Percentiles rank a stretch among this genome's conserved stretches.
Conservation (phyloP, 2,329 filamentous ascomycete species). For the Arachnomyces sp. region DNA sequence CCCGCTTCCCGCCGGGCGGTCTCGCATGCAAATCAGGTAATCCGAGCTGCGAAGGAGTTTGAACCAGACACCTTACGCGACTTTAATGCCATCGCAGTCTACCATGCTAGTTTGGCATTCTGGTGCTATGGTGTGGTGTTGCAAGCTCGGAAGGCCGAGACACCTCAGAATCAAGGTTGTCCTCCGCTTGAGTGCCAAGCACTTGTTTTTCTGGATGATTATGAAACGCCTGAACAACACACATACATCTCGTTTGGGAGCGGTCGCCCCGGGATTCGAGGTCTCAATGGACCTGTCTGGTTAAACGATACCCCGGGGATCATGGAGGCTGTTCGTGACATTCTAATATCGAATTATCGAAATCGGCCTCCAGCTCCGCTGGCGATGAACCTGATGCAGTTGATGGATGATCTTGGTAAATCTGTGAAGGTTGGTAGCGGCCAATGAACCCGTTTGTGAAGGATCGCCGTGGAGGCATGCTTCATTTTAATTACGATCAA, state of each 20-base stretch:
- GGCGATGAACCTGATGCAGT: conserved; percentile 58
- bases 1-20: conserved; percentile 37
- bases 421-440: too few species aligned
- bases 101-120: conserved; percentile 60
- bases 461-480: too few species aligned
- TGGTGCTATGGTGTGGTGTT: conserved; percentile 62
- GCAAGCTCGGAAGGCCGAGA: conserved; percentile 32
- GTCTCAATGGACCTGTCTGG: conserved; percentile 23
- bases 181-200: conserved; percentile 13
- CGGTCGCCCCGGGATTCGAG: conserved; percentile 46
- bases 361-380: conserved; percentile 48
- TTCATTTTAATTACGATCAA: too few species aligned
- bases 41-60: conserved; percentile 53
- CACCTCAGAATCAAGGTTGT: conserved; percentile 17
- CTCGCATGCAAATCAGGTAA: conserved; percentile 61
- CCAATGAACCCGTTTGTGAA: too few species aligned
- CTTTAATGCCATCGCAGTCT: conserved; percentile 61
- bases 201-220: conserved; percentile 49
- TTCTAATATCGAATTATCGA: conserved; percentile 50
- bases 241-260: conserved; percentile 53
- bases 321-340: conserved; percentile 52
- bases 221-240: conserved; percentile 46
- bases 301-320: conserved; percentile 52
- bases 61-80: conserved; percentile 51
- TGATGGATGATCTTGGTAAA: conserved; percentile 40